phyloP scores from a whole-genome alignment of 331 rosid genomes.

The Malus hybrid region DNA sequence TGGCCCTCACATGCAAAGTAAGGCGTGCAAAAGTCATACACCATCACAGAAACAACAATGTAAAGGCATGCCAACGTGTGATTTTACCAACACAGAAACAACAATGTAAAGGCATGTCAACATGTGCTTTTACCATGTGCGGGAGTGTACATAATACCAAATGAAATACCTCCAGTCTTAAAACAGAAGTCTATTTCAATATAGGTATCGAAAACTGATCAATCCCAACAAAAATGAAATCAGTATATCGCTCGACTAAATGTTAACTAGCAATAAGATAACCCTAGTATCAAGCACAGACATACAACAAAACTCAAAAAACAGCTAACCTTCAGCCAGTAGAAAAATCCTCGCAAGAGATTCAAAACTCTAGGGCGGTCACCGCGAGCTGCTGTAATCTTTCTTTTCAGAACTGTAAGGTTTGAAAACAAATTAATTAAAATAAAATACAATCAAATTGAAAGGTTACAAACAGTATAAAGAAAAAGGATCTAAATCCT shows the following conservation, averaged over 20 bases:
- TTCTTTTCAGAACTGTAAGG: conserved; percentile 43
- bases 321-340: conserved; percentile 63
- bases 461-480: neutral
- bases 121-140: neutral
- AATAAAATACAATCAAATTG: neutral
- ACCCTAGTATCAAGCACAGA: neutral
- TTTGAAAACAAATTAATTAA: neutral
- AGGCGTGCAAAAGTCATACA: neutral
- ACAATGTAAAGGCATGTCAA: neutral
- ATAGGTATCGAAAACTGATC: neutral
- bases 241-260: neutral
- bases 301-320: neutral
- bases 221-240: neutral
- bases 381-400: conserved; percentile 18
- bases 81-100: neutral
- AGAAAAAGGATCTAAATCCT: neutral
- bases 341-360: conserved; percentile 70
- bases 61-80: neutral
- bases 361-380: conserved; percentile 34
- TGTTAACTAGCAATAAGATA: neutral
- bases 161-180: neutral
- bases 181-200: neutral
- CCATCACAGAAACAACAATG: neutral
- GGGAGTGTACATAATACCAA: neutral
- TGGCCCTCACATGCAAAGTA: neutral